Conservation (phyloP, 1,284 basidiomycete genomes). For the Trichosporon coremiiforme region DNA sequence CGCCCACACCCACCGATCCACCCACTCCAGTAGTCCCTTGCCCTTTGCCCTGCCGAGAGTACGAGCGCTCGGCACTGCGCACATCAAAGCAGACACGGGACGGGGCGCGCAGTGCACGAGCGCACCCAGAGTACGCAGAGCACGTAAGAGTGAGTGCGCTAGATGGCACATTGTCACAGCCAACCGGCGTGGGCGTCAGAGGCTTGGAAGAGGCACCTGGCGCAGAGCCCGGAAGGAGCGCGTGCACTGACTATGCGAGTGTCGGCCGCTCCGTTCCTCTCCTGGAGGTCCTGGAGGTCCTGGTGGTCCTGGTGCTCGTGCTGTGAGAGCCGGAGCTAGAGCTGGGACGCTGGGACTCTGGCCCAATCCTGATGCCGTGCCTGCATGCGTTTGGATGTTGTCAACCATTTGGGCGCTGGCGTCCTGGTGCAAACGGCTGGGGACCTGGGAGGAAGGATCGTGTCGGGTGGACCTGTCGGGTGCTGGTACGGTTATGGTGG, state of each 20-base stretch:
- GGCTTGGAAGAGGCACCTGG: too few species aligned
- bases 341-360: neutral
- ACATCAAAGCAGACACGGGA: constrained; percentile 6
- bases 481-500: neutral
- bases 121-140: neutral
- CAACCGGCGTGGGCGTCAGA: too few species aligned
- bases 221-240: neutral
- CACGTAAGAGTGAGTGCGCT: neutral
- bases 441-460: neutral
- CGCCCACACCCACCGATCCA: neutral
- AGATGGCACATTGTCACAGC: neutral
- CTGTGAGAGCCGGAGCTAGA: neutral
- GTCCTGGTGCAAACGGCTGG: constrained; percentile 4
- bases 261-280: neutral
- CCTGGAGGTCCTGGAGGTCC: too few species aligned
- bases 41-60: neutral
- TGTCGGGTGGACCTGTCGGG: neutral
- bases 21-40: constrained; percentile 1
- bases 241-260: neutral
- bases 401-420: neutral
- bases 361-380: neutral
- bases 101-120: neutral
- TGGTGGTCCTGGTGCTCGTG: neutral
- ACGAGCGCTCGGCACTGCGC: constrained; percentile 9
- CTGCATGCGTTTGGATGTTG: neutral